Evolutionary conservation across 768 basidiomycete species (phyloP), one percentile per base, ranked within the genome.

Genomic region (Boletus speciosus): DNA sequence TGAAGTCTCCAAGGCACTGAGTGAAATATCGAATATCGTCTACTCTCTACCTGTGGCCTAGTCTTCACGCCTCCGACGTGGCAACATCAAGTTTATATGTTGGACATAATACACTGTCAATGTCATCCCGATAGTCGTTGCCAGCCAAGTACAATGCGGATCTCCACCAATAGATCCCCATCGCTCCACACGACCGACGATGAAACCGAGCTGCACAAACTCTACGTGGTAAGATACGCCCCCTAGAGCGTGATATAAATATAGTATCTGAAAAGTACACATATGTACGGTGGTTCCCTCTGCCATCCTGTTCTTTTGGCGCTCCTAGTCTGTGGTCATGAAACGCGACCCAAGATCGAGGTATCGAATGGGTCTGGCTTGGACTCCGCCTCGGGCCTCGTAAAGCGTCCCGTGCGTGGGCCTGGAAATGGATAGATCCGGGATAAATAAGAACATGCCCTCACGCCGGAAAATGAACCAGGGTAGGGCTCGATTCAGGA

Each of bases 401-500:
- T 59, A 29, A 46, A 49, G 45, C 31, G 34, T 40, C 37, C 34
- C 52, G 23, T 16, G 49, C 34, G 45, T 57, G 42, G 52, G 31
- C 49, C 54, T 35, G 43, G 42, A 53, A 50, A 56, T 48, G 54
- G 55, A 57, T 51, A 63, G 51, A 63, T 63, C 53, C 64, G 54
- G 55, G 49, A 57, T 68, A 68, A 66, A 68, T 66, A 68, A 51
- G 9, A 55, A 59, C 55, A 57, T 34, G 55, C 39, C 47, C 46
- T 55, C 50, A 39, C 49, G 25, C 62, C 49, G 42, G 40, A 35
- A 54, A 54, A 51, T 36, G 51, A 41, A 37, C 55, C 45, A 57
- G 52, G 45, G 32, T 31, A 15, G 21, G 32, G 49, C 43, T 52
- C 46, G 56, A 60, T 63, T 58, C 66, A 68, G 63, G 16, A 55